phyloP scores from a whole-genome alignment of 345 rosid species.

The Erucastrum elatum region DNA sequence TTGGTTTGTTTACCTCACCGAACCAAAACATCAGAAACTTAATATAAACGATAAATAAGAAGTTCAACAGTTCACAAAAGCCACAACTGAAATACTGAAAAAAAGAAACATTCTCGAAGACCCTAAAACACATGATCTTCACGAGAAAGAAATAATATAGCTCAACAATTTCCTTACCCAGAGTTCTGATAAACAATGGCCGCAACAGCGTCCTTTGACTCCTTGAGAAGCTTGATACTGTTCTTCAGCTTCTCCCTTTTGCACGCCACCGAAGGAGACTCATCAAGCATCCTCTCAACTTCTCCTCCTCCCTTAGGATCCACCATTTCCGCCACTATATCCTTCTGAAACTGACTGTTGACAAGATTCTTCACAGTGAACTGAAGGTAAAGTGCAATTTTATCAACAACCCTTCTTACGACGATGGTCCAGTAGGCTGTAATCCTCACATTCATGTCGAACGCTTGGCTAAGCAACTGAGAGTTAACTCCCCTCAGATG shows the following conservation, averaged over 20 bases:
- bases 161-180: neutral
- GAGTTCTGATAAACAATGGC: constrained; percentile 14
- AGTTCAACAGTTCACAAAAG: neutral
- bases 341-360: constrained; percentile 26
- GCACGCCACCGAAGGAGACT: constrained; percentile 28
- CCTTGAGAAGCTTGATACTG: constrained; percentile 35
- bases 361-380: constrained; percentile 25
- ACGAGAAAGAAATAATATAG: neutral
- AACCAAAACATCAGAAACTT: neutral
- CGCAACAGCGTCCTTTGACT: constrained; percentile 40
- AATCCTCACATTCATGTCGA: constrained; percentile 30
- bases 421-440: constrained; percentile 42
- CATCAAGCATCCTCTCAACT: constrained; percentile 30
- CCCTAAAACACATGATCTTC: neutral
- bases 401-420: constrained; percentile 35
- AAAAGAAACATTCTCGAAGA: neutral
- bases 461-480: constrained; percentile 3
- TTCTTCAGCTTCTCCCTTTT: constrained; percentile 42
- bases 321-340: constrained; percentile 17
- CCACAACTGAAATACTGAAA: neutral
- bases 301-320: neutral
- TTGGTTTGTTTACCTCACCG: neutral
- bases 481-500: neutral
- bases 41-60: neutral
- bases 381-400: constrained; percentile 39